A percentile compares a stretch with the other conserved stretches of the same genome.
These are phyloP conservation scores for Alternaria panax DNA, from an alignment of 2,329 filamentous ascomycete species.

Conservation along the genomic window DNA sequence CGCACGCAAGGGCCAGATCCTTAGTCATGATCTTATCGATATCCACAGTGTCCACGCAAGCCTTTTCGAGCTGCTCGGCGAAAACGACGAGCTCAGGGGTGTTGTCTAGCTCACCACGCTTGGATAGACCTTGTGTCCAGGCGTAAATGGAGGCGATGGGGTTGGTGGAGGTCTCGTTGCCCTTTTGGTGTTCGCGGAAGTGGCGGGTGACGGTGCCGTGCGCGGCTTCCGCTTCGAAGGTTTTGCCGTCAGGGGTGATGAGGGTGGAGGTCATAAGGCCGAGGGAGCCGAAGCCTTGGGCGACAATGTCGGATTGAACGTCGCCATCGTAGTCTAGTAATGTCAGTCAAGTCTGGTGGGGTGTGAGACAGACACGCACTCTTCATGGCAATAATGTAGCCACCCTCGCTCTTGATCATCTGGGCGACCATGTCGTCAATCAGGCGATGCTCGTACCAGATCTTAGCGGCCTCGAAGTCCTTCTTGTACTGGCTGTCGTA, in stretches of 20 bases:
- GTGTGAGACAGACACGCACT: constrained; percentile 61
- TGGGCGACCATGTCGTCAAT: constrained; percentile 99
- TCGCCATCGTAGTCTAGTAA: constrained; percentile 92
- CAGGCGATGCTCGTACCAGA: constrained; percentile 99
- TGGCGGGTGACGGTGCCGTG: constrained; percentile 98
- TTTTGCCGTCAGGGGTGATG: constrained; percentile 94
- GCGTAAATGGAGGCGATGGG: constrained; percentile 99
- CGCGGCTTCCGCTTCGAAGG: constrained; percentile 96
- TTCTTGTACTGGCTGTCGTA: constrained; percentile 88
- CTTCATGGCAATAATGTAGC: constrained; percentile 98
- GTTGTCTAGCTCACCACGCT: constrained; percentile 89
- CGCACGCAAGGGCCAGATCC: constrained; percentile 93
- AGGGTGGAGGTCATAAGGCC: constrained; percentile 98
- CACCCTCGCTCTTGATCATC: constrained; percentile 99
- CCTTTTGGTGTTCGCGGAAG: constrained; percentile 99
- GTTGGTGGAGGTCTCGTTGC: constrained; percentile 96
- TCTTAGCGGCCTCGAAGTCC: constrained; percentile 87
- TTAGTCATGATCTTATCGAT: constrained; percentile 98
- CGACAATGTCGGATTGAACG: constrained; percentile 97
- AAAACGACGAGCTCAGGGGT: constrained; percentile 93
- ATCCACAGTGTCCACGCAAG: constrained; percentile 93
- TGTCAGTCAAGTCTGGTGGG: constrained; percentile 21
- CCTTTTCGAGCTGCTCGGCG: constrained; percentile 88
- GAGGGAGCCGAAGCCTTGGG: constrained; percentile 96
- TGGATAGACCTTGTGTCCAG: constrained; percentile 93